Base-by-base conservation (phyloP, 805 yeast species). In the Ogataea pini region DNA sequence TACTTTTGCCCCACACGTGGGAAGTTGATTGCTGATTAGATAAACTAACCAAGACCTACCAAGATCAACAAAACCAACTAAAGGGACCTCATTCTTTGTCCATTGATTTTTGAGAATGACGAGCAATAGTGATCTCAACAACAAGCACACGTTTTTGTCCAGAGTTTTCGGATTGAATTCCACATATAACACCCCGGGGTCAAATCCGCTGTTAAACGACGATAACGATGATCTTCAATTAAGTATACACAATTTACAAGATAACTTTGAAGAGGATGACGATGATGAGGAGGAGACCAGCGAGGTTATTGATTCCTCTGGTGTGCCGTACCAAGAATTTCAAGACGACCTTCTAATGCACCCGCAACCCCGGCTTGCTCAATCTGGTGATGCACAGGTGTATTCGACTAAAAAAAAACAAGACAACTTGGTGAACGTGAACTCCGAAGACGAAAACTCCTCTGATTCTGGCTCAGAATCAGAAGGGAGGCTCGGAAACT, bases 61-160 rank as follows among this genome's bases (percentile, higher is more conserved):
- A n/a, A n/a, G n/a, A n/a, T n/a, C n/a, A n/a, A n/a, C n/a, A n/a
- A n/a, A n/a, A n/a, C n/a, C n/a, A n/a, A n/a, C n/a, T n/a, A n/a
- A n/a, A n/a, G n/a, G n/a, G n/a, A 10, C 13, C 32, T 13, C 18
- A n/a, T 38, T 7, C n/a, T 25, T 38, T 38, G 32, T 24, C 16
- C 32, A n/a, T n/a, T n/a, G n/a, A n/a, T n/a, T n/a, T 4, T 10
- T 2, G 8, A 31, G 28, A 27, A 39, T 39, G 42, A 39, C 42
- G 13, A 48, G 44, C 42, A 49, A 48, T 42, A 43, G 54, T 18
- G 64, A 62, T 42, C 44, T 49, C 25, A 39, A 39, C 17, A 61
- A 63, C 48, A 69, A 69, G 45, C 81, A 80, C 56, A 82, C 86
- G 5, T 83, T 83, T 58, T 70, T 83, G 50, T 80, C 85, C 8